A percentile compares a stretch with the other conserved stretches of the same genome.
phyloP scores from a whole-genome alignment of 1,284 basidiomycete genomes.

The Cutaneotrichosporon sp. region DNA sequence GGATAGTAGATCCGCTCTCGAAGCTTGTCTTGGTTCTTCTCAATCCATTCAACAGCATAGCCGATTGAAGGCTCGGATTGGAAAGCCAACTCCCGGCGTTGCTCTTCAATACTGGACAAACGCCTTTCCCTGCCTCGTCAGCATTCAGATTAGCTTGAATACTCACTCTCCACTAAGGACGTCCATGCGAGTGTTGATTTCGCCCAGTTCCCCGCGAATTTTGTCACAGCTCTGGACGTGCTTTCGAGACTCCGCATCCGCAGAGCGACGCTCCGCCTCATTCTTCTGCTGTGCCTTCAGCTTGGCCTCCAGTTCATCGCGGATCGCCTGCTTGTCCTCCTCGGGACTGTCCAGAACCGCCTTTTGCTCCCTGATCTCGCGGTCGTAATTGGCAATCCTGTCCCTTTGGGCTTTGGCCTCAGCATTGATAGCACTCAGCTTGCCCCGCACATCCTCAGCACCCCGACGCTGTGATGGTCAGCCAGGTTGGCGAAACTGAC shows the following conservation, averaged over 20 bases:
- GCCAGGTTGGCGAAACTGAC: not conserved
- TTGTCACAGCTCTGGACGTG: not conserved
- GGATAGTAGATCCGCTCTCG: conserved; percentile 81
- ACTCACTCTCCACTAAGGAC: conserved; percentile 1
- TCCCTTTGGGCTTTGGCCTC: not conserved
- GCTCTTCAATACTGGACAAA: conserved; percentile 59
- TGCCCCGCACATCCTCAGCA: not conserved
- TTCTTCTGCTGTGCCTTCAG: not conserved
- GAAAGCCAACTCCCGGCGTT: conserved; percentile 45
- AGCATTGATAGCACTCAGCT: not conserved
- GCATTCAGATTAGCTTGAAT: not conserved
- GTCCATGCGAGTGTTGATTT: conserved; percentile 3
- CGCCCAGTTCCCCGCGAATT: not conserved
- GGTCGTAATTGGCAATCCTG: not conserved
- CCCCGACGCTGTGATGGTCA: not conserved
- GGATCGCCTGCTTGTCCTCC: not conserved
- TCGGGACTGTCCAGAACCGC: not conserved
- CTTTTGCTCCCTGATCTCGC: not conserved
- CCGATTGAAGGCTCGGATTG: conserved; percentile 57
- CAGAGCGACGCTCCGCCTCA: no score
- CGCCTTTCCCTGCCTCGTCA: conserved; percentile 53
- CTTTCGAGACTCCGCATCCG: not conserved
- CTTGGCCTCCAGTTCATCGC: not conserved
- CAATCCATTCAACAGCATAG: conserved; percentile 69
- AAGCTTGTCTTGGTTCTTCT: conserved; percentile 64